Evolutionary conservation across 2,329 filamentous ascomycete species (phyloP).

Genomic region (Xylariaceae sp.): DNA sequence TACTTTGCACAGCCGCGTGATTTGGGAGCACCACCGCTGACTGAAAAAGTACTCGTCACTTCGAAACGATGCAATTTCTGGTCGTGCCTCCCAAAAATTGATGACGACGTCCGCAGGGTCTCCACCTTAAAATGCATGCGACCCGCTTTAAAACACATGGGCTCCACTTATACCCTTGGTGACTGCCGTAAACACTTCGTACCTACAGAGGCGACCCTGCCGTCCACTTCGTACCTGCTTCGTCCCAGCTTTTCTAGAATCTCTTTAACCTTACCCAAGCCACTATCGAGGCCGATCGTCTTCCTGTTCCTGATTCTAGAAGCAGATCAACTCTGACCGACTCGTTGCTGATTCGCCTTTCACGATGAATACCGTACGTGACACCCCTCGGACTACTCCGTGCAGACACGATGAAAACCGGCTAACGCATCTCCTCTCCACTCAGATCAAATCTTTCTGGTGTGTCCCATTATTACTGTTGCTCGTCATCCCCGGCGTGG

Average conservation of each 20-base stretch:
- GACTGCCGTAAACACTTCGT: background rate
- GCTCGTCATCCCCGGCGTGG: background rate
- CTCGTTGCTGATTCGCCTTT: background rate
- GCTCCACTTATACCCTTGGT: background rate
- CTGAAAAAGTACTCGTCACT: too few species aligned
- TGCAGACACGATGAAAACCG: background rate
- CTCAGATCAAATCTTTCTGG: conserved; percentile 62
- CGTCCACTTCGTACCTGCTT: background rate
- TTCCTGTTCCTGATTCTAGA: background rate
- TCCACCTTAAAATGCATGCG: background rate
- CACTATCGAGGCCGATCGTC: conserved; percentile 2
- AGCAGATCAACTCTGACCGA: background rate
- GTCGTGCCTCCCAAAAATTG: background rate
- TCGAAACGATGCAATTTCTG: background rate
- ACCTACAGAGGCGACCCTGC: background rate
- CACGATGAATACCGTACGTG: conserved; percentile 22
- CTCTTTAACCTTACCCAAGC: background rate
- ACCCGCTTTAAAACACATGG: background rate
- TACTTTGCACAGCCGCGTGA: background rate
- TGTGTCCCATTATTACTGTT: conserved; percentile 33
- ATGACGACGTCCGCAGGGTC: background rate
- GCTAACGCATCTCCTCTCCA: conserved; percentile 17
- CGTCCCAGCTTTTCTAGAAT: background rate
- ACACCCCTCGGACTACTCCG: background rate
- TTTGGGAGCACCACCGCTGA: too few species aligned